Conservation (phyloP, 257 asterid species). For the Ballota nigra region DNA sequence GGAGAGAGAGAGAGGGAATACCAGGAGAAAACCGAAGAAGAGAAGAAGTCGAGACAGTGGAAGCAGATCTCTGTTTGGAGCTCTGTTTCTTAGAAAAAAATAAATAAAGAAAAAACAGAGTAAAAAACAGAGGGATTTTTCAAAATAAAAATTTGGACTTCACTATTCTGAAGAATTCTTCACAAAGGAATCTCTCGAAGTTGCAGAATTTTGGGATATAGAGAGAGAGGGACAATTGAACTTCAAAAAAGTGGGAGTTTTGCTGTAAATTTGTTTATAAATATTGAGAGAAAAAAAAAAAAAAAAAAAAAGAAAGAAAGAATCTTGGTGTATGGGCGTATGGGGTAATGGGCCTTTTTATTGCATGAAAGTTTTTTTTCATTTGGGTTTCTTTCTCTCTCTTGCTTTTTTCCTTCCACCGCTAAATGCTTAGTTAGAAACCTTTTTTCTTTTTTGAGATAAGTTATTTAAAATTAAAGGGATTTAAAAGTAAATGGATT, state of each 20-base stretch:
- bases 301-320: too few species aligned
- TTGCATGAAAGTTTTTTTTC: conserved; percentile 17
- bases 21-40: conserved; percentile 29
- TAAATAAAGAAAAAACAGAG: conserved; percentile 5
- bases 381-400: not conserved
- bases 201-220: conserved; percentile 2
- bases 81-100: conserved; percentile 16
- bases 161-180: not conserved
- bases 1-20: conserved; percentile 15
- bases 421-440: too few species aligned
- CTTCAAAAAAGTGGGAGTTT: conserved; percentile 1
- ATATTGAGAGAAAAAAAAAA: too few species aligned
- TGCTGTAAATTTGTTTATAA: conserved; percentile 21
- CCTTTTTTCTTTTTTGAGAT: too few species aligned
- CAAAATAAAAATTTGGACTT: not conserved
- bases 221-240: not conserved
- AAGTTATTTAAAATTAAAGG: too few species aligned
- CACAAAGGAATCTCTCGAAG: conserved; percentile 1
- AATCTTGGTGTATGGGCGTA: not conserved
- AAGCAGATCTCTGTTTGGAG: conserved; percentile 29
- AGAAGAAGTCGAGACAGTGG: conserved; percentile 35
- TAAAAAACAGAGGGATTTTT: not conserved
- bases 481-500: too few species aligned
- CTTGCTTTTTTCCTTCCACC: too few species aligned
- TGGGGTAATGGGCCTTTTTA: conserved; percentile 16